Evolutionary conservation across 148 eudicot species (phyloP), one percentile per base, ranked within the genome.

Genomic region (Amaranthus cruentus): DNA sequence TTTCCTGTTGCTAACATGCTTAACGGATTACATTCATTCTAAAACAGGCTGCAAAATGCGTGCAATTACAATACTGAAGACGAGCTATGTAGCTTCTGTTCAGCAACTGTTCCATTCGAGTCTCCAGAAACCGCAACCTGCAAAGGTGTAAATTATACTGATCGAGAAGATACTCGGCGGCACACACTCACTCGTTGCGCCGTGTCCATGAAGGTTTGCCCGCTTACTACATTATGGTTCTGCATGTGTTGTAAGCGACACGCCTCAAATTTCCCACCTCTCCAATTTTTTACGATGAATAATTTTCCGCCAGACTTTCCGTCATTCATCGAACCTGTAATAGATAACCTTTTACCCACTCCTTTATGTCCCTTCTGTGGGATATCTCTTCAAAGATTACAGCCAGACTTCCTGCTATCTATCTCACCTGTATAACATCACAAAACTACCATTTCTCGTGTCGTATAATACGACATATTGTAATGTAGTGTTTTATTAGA

Each of bases 351-450:
- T 51, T 54, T 65, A 7, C 71, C 84, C 43, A 82, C 66, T 67
- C 98, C 97, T 43, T 73, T 75, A 47, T 94, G 98, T 78, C 97
- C 92, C 70, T 87, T 94, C 68, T 94, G 98, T 79, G 98, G 97
- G 82, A 86, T 94, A 76, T 79, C 89, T 50, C 74, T 91, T 28
- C 91, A 90, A 78, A 91, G 91, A 83, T 77, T 72, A 64, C 98
- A 83, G 69, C 96, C 97, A 1, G 91, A 83, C 61, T 88, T 88
- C 83, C 75, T 87, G 50, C 88, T 95, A 18, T 88, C 97, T 8
- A 47, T 82, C 18, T 83, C 86, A 56, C 91, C 89, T 9, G 92
- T 87, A 18, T 82, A 59, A 69, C 54, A 69, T 58, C 52, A 9
- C 58, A 28, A 28, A 28, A 2, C 38, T 28, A 28, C 2, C 38